A percentile compares a stretch with the other conserved stretches of the same genome.
These are phyloP conservation scores for Talaromyces sp. DNA, from an alignment of 2,329 filamentous ascomycete genomes.

Conservation along the genomic window DNA sequence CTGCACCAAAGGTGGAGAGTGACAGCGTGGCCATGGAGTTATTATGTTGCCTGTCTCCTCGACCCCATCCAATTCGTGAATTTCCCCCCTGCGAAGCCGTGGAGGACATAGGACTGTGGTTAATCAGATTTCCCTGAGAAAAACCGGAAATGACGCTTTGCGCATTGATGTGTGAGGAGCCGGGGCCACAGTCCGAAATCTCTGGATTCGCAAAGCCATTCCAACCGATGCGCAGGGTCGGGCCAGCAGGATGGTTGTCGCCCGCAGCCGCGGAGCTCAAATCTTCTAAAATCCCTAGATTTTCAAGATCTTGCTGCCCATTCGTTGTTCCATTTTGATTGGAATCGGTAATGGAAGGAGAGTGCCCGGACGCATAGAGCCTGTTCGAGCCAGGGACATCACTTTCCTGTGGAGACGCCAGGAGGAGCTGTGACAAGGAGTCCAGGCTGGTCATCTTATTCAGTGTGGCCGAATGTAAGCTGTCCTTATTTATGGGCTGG, in stretches of 20 bases:
- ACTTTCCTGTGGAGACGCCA: conserved; percentile 4
- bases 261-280: not conserved
- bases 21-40: not conserved
- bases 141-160: conserved; percentile 1
- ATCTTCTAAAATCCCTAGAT: not conserved
- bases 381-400: not conserved
- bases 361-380: not conserved
- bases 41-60: not conserved
- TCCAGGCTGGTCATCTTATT: conserved; percentile 1
- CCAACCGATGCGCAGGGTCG: not conserved
- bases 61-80: not conserved
- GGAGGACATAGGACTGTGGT: not conserved
- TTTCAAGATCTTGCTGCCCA: not conserved
- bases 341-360: conserved; percentile 1
- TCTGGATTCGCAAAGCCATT: conserved; percentile 1
- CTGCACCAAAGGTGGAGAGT: not conserved
- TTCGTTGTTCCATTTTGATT: not conserved
- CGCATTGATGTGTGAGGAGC: not conserved
- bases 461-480: not conserved
- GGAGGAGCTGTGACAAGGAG: not conserved
- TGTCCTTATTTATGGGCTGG: not conserved
- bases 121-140: not conserved
- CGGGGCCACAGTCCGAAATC: not conserved
- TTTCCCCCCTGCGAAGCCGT: not conserved
- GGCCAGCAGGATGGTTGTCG: not conserved